Base-by-base conservation (phyloP, 2,329 filamentous ascomycete genomes). In the Arthroderma sp. region DNA sequence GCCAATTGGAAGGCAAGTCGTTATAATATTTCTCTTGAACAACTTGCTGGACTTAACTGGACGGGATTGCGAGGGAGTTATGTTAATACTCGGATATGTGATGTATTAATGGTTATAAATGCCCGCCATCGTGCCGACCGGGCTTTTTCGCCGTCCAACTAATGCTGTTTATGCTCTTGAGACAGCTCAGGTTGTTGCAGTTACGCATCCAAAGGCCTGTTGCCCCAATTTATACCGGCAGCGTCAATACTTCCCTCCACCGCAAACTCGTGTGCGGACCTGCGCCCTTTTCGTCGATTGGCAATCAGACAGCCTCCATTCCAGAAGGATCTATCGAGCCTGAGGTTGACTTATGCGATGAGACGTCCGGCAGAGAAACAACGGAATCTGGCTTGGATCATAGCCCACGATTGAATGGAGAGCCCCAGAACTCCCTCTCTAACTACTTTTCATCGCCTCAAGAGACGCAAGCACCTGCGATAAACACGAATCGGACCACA, bases 161-260 rank as follows among this genome's bases (percentile, higher is more conserved):
- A 37, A 54, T 54, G 51, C 51, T 37, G 33, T 54, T 39, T 37
- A 54, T 38, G 51, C 37, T 54, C 51, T 21, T 33, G 21, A 38
- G 51, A 39, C 47, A 51, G 47, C 25, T 51, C 47, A 51, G 47
- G 47, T 51, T 51, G 47, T 31, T 33, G 28, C 47, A 28, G 8
- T 23, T 15, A 51, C 23, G 17, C 47, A 33, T 51, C 28, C 23
- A 51, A 51, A 31, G 28, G 28, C 47, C 47, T 35, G 28, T 51
- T 31, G 25, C 28, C 13, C 28, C 47, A 4, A 33, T 19, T 8
- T 51, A 25, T 19, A 33, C n/a, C 15, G n/a, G 47, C 25, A 4
- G 15, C 25, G n/a, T 51, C 33, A 33, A 31, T 17, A 5, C 23
- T 33, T 6, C 25, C 6, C 21, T 21, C 28, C n/a, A 17, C 28